Base-by-base conservation (phyloP, 2,329 filamentous ascomycete species). In the Bipolaris cookei region DNA sequence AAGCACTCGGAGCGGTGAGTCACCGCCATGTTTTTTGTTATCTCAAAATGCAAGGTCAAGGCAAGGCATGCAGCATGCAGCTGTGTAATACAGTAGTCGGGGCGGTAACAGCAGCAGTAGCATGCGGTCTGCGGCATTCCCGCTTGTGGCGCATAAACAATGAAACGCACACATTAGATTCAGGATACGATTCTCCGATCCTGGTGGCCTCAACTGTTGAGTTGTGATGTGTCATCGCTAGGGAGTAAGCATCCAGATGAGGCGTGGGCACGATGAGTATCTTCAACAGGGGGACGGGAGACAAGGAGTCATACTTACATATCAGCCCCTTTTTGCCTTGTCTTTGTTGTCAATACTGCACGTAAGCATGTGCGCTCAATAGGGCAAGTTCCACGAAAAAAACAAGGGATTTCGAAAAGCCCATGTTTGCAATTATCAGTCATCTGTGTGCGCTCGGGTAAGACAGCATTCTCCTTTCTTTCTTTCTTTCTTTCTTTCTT, bases 1-100 rank as follows among this genome's bases (percentile, higher is more conserved):
- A 37, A 28, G 47, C 20, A 25, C 25, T 37, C 13, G 38, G 25
- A 32, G 47, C 47, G 47, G 47, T 50, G 47, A 50, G 23, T 50
- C 47, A 50, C 47, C 37, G 47, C 47, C 47, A 25, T 32, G 11
- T 30, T 23, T 28, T 23, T 30, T 39, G 20, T 37, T 37, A 47
- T 37, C 45, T n/a, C 21, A 13, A 30, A 23, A 28, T 21, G 35
- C 46, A 38, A 39, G 16, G 23, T 23, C 18, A 23, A 28, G 14
- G 35, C 46, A 38, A 39, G 16, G 23, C 34, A 25, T 28, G 35
- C 35, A 39, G 32, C 35, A 4, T 38, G 35, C 35, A 38, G 35
- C 7, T 18, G 6, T 38, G 16, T 16, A 38, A 16, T 16, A 14
- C 35, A 38, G 14, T 38, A 38, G 35, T 38, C 35, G 35, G 35